A percentile compares a stretch with the other conserved stretches of the same genome.
Conservation (phyloP, 2,329 filamentous ascomycete genomes). For the Hypomyces rosellus region DNA sequence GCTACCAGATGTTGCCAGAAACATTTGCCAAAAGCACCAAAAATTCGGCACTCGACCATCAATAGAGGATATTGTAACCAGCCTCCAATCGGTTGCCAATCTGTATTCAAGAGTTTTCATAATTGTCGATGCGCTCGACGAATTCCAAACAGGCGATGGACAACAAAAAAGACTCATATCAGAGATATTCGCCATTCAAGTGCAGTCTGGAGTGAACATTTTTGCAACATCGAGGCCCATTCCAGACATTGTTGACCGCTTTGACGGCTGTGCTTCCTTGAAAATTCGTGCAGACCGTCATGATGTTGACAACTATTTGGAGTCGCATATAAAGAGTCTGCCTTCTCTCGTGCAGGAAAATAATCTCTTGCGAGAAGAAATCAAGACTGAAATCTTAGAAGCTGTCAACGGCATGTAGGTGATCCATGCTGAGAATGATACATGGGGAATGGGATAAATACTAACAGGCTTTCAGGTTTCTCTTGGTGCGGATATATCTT, state of each 20-base stretch:
- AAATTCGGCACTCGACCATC: background rate
- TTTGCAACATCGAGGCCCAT: slow-evolving; percentile 1
- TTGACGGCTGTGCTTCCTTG: background rate
- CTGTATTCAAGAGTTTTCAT: background rate
- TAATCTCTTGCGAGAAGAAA: background rate
- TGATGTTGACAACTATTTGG: background rate
- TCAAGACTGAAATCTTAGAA: background rate
- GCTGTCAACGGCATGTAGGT: slow-evolving; percentile 4
- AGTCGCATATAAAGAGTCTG: background rate
- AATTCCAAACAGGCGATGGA: background rate
- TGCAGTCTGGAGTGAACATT: background rate
- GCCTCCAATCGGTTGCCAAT: background rate
- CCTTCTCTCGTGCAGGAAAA: background rate
- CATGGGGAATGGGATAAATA: too few relatives aligned
- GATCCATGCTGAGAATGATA: too few relatives aligned
- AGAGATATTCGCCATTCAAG: background rate
- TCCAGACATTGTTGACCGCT: background rate
- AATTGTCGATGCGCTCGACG: slow-evolving; percentile 4
- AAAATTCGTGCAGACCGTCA: background rate
- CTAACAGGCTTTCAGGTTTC: slow-evolving; percentile 1
- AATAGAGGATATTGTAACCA: background rate
- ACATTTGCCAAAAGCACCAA: background rate
- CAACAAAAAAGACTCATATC: background rate
- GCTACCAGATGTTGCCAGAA: background rate
- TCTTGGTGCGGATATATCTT: background rate